Evolutionary conservation across 768 basidiomycete genomes (phyloP).

Genomic region (Podaxis sp.): DNA sequence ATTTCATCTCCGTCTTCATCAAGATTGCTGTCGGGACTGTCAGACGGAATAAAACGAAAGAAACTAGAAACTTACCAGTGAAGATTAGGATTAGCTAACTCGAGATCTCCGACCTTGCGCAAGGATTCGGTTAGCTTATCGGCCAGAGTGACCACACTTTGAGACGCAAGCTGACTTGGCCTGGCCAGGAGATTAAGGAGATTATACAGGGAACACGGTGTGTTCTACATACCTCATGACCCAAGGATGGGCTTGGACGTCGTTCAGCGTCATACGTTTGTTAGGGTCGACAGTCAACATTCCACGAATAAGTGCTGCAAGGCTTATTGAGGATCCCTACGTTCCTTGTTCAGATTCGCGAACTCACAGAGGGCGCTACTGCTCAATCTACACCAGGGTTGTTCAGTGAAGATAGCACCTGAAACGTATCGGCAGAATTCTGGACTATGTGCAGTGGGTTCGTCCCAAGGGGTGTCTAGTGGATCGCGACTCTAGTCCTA

Average conservation of each 20-base stretch:
- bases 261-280: conserved; percentile 61
- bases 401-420: conserved; percentile 69
- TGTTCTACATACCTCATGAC: conserved; percentile 50
- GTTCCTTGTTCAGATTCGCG: not conserved
- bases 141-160: conserved; percentile 54
- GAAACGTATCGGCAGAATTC: conserved; percentile 78
- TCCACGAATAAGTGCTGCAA: conserved; percentile 68
- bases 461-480: conserved; percentile 93
- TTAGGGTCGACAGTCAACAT: conserved; percentile 72
- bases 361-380: conserved; percentile 59
- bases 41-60: not conserved
- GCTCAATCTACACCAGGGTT: conserved; percentile 76
- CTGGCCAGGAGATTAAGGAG: conserved; percentile 31
- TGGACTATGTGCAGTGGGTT: conserved; percentile 74
- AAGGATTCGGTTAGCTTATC: conserved; percentile 69
- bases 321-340: not conserved
- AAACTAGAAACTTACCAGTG: conserved; percentile 23
- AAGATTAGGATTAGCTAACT: conserved; percentile 60
- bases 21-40: conserved; percentile 22
- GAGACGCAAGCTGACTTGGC: conserved; percentile 65
- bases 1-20: conserved; percentile 59
- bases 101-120: conserved; percentile 70
- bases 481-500: not conserved
- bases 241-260: conserved; percentile 64
- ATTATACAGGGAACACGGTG: not conserved